Base-by-base conservation (phyloP, 2,329 filamentous ascomycete species). In the Sclerotinia trifoliorum region DNA sequence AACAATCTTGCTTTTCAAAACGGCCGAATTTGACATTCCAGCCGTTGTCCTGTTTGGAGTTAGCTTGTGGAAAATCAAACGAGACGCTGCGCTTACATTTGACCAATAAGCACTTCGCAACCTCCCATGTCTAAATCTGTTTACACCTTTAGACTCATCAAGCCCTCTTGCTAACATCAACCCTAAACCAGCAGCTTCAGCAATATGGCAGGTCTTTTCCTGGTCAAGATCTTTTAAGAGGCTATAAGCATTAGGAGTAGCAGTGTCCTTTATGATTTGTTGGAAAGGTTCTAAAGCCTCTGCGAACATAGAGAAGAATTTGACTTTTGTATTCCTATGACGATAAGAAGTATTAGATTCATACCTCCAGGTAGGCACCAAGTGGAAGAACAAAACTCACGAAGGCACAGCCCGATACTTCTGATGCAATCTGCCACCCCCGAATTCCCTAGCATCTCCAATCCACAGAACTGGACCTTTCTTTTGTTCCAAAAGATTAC, bases 391-490 rank as follows among this genome's bases (percentile, higher is more conserved):
- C 21, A 52, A 56, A 24, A 68, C 68, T 48, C 55, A 77, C 76
- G 81, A 83, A 21, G 86, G 86, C 26, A 89, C 87, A 74, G 88
- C 86, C 60, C 86, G 81, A 74, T 89, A 89, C 74, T 80, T 81
- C 69, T 80, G 79, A 71, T 83, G 79, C 44, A 87, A 79, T 54
- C 84, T 79, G 5, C 85, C 85, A 39, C 79, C 86, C 32, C 83
- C 78, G 73, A 89, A 88, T 2, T 76, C 74, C 17, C 3, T 5
- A 26, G 2, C 21, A 46, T 85, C 81, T 73, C 89, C 87, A 52
- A 88, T 79, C 87, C 87, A 89, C 64, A 85, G 76, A 61, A 89
- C 81, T 19, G 81, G 82, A 11, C 79, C 77, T 10, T 82, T 78
- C 58, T 82, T 80, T 44, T 82, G 80, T 73, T 88, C 85, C 24